Base-by-base conservation (phyloP, 345 rosid species). In the Eucalyptus globulus region DNA sequence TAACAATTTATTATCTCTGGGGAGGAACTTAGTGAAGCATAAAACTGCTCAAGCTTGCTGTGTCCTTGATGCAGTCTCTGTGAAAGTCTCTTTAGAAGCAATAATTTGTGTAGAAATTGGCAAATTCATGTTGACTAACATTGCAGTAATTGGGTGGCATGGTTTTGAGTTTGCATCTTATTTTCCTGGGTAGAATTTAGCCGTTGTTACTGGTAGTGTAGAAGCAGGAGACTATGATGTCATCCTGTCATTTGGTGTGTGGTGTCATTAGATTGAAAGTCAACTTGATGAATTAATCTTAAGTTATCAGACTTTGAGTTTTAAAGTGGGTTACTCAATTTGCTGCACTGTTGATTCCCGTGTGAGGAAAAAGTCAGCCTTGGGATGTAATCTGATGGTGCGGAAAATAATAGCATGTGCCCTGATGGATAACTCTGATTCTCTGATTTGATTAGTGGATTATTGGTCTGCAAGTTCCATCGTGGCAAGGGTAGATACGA, bases 91-190 rank as follows among this genome's bases (percentile, higher is more conserved):
- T 29, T 62, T 62, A 62, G 34, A 62, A 62, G 69, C 69, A 13
- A 62, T 27, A 8, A 29, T 62, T 62, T 24, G 62, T 0, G 1
- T 60, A 60, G 69, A 60, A 60, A 60, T 60, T 60, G 69, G 69
- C 4, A 60, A 60, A 5, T 27, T 60, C 0, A 0, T 60, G 4
- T 24, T 60, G 16, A 0, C 31, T 12, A 60, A 60, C 14, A 0
- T 60, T 60, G 67, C 16, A 1, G n/a, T 11, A 60, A 0, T 60
- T 3, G 1, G 0, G 67, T 12, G 67, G 31, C 67, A 11, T 60
- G 15, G 67, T 60, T 27, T 27, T 60, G 3, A 60, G 3, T 60
- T 27, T 60, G 69, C 31, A 0, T 27, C 31, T 26, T 60, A 16
- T 60, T 27, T 27, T 6, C 4, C 69, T 13, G 69, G 67, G 67